Percentiles rank a stretch among this genome's conserved stretches.
Conservation (phyloP, 2,329 filamentous ascomycete species). For the Paecilomyces formosus region DNA sequence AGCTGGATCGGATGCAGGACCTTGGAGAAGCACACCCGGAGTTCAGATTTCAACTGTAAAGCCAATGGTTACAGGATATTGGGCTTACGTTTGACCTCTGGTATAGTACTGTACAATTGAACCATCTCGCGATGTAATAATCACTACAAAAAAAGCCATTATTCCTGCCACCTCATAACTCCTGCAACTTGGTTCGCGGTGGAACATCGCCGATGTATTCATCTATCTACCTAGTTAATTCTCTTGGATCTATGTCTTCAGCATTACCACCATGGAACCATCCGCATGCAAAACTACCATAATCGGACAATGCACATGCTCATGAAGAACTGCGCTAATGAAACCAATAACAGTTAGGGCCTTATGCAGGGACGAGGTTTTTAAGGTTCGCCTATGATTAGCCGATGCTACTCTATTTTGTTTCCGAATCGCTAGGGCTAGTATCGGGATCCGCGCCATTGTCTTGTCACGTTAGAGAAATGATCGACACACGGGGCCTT, state of each 20-base stretch:
- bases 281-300: not conserved
- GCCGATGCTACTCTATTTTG: not conserved
- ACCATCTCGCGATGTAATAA: not conserved
- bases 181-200: not conserved
- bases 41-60: constrained; percentile 10
- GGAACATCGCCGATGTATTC: no score
- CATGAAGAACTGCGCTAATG: not conserved
- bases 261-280: not conserved
- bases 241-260: not conserved
- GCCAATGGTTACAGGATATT: not conserved
- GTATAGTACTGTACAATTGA: not conserved
- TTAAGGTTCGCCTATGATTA: not conserved
- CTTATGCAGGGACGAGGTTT: not conserved
- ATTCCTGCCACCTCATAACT: not conserved
- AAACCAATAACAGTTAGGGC: not conserved
- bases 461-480: not conserved
- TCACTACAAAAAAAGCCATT: not conserved
- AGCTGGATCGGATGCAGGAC: constrained; percentile 6
- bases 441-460: not conserved
- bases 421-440: not conserved
- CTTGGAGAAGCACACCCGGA: constrained; percentile 9
- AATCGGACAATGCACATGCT: not conserved
- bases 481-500: not conserved
- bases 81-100: not conserved
- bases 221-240: not conserved